phyloP scores from a whole-genome alignment of 2,329 filamentous ascomycete genomes.

The Neofusicoccum laricinum region DNA sequence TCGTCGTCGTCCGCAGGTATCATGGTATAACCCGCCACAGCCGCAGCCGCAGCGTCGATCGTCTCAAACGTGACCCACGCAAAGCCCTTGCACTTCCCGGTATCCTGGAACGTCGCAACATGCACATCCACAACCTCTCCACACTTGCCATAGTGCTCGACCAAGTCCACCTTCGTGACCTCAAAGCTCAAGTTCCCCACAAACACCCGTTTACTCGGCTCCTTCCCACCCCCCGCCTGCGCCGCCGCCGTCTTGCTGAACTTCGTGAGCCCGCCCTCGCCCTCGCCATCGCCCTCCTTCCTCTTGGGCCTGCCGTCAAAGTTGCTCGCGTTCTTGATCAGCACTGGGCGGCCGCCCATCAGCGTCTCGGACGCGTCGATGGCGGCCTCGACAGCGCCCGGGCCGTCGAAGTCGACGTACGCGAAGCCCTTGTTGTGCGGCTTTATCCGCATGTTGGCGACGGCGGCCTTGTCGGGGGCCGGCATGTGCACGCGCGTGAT shows the following conservation, averaged over 20 bases:
- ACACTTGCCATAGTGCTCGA: constrained; percentile 79
- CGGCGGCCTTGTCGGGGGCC: constrained; percentile 40
- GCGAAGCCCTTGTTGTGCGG: constrained; percentile 88
- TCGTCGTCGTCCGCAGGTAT: constrained; percentile 61
- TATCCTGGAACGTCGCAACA: constrained; percentile 92
- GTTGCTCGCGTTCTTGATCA: constrained; percentile 90
- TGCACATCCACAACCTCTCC: constrained; percentile 80
- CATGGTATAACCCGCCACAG: constrained; percentile 77
- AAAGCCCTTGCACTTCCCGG: constrained; percentile 96
- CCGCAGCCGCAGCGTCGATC: constrained; percentile 68
- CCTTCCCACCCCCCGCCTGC: constrained; percentile 43
- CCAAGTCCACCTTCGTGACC: constrained; percentile 69
- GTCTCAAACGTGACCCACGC: constrained; percentile 92
- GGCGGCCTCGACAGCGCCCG: constrained; percentile 69
- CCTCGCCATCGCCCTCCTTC: constrained; percentile 41
- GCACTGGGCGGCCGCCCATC: constrained; percentile 69
- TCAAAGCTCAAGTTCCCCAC: constrained; percentile 61
- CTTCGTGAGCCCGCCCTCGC: constrained; percentile 31
- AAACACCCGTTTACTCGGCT: constrained; percentile 78
- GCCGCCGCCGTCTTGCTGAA: constrained; percentile 12
- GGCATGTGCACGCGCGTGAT: constrained; percentile 88
- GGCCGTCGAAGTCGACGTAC: constrained; percentile 83
- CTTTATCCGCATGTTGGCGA: constrained; percentile 44
- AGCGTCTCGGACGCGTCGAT: constrained; percentile 83
- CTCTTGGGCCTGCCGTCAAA: constrained; percentile 87